Conservation (phyloP, 2,329 filamentous ascomycete genomes). For the Colletotrichum gloeosporioides region DNA sequence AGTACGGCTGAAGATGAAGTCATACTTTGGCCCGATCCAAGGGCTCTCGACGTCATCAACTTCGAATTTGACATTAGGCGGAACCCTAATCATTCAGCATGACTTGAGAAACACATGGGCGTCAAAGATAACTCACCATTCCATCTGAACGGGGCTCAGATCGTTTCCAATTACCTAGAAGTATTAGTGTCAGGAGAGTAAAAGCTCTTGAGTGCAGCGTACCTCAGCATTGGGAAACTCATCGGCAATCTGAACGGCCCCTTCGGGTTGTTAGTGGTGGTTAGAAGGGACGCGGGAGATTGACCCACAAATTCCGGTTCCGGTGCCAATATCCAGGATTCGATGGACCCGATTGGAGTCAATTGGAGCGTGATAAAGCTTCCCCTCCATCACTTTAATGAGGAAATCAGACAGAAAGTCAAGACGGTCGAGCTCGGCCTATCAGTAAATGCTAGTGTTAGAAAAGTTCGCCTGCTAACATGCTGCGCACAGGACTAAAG, state of each 20-base stretch:
- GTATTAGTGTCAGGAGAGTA: neutral
- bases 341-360: slow-evolving; percentile 18
- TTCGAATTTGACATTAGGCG: slow-evolving; percentile 68
- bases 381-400: neutral
- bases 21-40: slow-evolving; percentile 42
- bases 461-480: too few species aligned
- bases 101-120: neutral
- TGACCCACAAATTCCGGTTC: slow-evolving; percentile 61
- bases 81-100: slow-evolving; percentile 41
- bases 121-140: neutral
- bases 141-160: neutral
- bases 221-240: neutral
- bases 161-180: neutral
- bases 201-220: neutral
- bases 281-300: fast-evolving
- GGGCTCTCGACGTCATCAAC: slow-evolving; percentile 67
- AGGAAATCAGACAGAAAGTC: neutral
- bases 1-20: slow-evolving; percentile 32
- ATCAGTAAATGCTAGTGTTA: fast-evolving
- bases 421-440: neutral
- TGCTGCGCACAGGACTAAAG: neutral
- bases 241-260: neutral
- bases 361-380: neutral
- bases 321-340: slow-evolving; percentile 64
- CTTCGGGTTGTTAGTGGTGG: neutral